Evolutionary conservation across 2,329 filamentous ascomycete species (phyloP).

Genomic region (Scedosporium boydii): DNA sequence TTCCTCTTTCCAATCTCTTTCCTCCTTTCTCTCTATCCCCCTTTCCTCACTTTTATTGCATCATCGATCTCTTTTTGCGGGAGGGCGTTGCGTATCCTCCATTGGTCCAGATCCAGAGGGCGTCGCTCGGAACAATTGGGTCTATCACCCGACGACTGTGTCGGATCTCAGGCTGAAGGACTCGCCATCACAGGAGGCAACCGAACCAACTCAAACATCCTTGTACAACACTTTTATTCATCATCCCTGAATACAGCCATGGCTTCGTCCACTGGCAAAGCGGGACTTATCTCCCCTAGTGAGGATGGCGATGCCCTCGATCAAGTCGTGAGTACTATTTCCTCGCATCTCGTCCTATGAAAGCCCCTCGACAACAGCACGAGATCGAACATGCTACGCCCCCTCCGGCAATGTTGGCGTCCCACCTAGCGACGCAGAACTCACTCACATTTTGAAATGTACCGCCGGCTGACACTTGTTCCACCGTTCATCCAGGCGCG

Average conservation of each 20-base stretch:
- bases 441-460: too few species aligned
- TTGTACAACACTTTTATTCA: not conserved
- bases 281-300: constrained; percentile 3
- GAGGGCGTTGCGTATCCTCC: not conserved
- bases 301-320: constrained; percentile 4
- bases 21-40: not conserved
- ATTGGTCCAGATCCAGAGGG: not conserved
- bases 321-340: not conserved
- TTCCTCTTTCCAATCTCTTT: not conserved
- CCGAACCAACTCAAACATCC: not conserved
- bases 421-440: too few species aligned
- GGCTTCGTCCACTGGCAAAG: constrained; percentile 6
- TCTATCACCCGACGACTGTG: not conserved
- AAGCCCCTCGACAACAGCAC: not conserved
- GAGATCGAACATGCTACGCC: too few species aligned
- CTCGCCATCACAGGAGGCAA: not conserved
- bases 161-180: not conserved
- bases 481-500: constrained; percentile 35
- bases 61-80: not conserved
- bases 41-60: not conserved
- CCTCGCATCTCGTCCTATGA: not conserved
- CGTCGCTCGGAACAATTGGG: not conserved
- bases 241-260: constrained; percentile 1
- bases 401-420: too few species aligned
- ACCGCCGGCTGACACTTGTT: too few species aligned